These are phyloP conservation scores for Thraustochytrium striatum DNA, from an alignment of 352 stramenopile species.

Conservation along the genomic window DNA sequence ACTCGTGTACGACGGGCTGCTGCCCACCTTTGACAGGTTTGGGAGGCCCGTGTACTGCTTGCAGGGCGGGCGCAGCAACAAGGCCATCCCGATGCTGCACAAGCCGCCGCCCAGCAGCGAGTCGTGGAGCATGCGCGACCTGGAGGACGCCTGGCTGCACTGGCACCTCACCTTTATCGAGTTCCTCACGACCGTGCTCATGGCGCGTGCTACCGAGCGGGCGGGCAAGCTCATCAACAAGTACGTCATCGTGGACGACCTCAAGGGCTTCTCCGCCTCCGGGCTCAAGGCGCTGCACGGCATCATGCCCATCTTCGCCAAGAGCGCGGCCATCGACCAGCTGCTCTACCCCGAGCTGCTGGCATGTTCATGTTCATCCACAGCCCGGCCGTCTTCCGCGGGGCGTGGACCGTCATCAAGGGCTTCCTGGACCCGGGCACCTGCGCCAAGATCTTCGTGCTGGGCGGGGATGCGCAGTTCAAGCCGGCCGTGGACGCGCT, in stretches of 20 bases:
- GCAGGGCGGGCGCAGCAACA: slow-evolving; percentile 31
- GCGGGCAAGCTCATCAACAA: not conserved
- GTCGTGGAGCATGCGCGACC: not conserved
- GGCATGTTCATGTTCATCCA: slow-evolving; percentile 31
- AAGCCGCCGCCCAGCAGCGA: not conserved
- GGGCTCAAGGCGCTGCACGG: not conserved
- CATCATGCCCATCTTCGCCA: slow-evolving; percentile 23
- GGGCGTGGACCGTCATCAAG: slow-evolving; percentile 16
- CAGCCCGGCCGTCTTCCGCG: slow-evolving; percentile 17
- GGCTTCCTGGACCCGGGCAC: slow-evolving; percentile 22
- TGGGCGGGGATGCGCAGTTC: slow-evolving; percentile 4
- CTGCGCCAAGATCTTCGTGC: slow-evolving; percentile 23
- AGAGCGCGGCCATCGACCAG: slow-evolving; percentile 35
- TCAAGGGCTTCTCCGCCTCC: slow-evolving; percentile 14
- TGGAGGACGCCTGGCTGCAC: slow-evolving; percentile 24
- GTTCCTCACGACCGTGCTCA: not conserved
- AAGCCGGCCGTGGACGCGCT: not conserved
- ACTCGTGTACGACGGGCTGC: slow-evolving; percentile 28
- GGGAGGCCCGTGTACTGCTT: slow-evolving; percentile 25
- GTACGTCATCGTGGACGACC: slow-evolving; percentile 42
- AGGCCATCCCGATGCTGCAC: slow-evolving; percentile 17
- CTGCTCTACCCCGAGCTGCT: slow-evolving; percentile 41
- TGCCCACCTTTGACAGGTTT: slow-evolving; percentile 18
- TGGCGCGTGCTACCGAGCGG: not conserved
- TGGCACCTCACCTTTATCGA: slow-evolving; percentile 27